Percentiles rank a stretch among this genome's conserved stretches.
phyloP scores from a whole-genome alignment of 495 filamentous ascomycete species.

The Talaromyces proteolyticus region DNA sequence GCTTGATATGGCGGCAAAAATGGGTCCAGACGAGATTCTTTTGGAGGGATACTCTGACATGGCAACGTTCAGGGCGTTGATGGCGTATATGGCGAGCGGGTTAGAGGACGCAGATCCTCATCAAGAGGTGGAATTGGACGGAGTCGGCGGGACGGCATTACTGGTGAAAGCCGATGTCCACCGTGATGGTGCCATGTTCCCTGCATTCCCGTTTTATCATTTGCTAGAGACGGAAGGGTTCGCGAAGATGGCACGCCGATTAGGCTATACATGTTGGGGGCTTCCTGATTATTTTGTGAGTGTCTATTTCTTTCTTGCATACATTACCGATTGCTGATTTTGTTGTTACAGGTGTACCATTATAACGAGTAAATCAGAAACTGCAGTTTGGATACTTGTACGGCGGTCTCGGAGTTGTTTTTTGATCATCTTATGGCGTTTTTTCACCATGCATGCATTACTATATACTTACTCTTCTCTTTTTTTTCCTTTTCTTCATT shows the following conservation, averaged over 20 bases:
- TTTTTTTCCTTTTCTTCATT: too few relatives aligned
- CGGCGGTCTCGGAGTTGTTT: too few relatives aligned
- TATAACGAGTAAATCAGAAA: slow-evolving; percentile 87
- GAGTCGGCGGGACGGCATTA: slow-evolving; percentile 89
- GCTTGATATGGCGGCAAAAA: slow-evolving; percentile 62
- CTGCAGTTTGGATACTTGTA: too few relatives aligned
- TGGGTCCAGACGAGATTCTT: slow-evolving; percentile 87
- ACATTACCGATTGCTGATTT: slow-evolving; percentile 11
- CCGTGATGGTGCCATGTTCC: slow-evolving; percentile 97
- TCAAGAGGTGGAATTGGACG: slow-evolving; percentile 70
- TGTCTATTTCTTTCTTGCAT: slow-evolving; percentile 10
- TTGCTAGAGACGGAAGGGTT: slow-evolving; percentile 98
- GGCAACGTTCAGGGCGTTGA: slow-evolving; percentile 82
- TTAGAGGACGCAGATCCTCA: slow-evolving; percentile 45
- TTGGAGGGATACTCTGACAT: slow-evolving; percentile 91
- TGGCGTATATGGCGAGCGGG: slow-evolving; percentile 68
- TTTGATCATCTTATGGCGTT: too few relatives aligned
- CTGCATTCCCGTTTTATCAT: slow-evolving; percentile 92
- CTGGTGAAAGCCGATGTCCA: slow-evolving; percentile 97
- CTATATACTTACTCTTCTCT: too few relatives aligned
- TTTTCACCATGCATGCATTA: too few relatives aligned
- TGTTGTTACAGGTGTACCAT: slow-evolving; percentile 64
- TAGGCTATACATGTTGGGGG: slow-evolving; percentile 80
- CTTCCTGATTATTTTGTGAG: slow-evolving; percentile 94
- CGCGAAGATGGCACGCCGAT: slow-evolving; percentile 87